Base-by-base conservation (phyloP, 164 flowering plant genomes). In the Warburgia ugandensis region DNA sequence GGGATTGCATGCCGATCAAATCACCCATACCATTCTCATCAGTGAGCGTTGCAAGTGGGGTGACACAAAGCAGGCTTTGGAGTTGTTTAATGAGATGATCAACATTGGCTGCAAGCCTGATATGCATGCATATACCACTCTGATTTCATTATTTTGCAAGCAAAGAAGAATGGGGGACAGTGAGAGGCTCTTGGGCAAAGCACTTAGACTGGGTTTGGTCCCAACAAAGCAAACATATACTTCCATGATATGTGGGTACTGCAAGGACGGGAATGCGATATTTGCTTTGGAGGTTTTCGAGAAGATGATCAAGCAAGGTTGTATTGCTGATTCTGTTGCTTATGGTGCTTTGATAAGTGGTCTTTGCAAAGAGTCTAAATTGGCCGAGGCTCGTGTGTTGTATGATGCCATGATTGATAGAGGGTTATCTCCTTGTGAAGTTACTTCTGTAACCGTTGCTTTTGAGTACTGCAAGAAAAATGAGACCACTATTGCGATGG, bases 311-410 rank as follows among this genome's bases (percentile, higher is more conserved):
- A 72, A 73, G 19, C 62, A 62, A 50, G 85, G 84, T 26, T 81
- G 85, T 57, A 19, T 55, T 14, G 80, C 89, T 30, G 99, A 92
- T 73, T 78, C 77, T 54, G 43, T 80, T 36, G 69, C 91, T 17
- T 92, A 86, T 54, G 91, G 96, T 22, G 84, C 99, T 65, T 47
- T 88, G 26, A 80, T 92, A 47, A 88, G 96, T 62, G 99, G 91
- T 21, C 80, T 92, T 17, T 92, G 99, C 66, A 81, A 80, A 54
- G 83, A 82, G 50, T 72, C 78, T 26, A 81, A 62, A 66, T 38
- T 92, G 56, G 74, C 75, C 25, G 83, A 79, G 52, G 99, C 96
- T 37, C 70, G 55, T 9, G 37, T 21, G 35, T 65, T 88, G 16
- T 88, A 75, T 62, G 74, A 77, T 52, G 52, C 76, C 13, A 92